A percentile compares a stretch with the other conserved stretches of the same genome.
Evolutionary conservation across 2,329 filamentous ascomycete species (phyloP).

Genomic region (Bipolaris cookei): DNA sequence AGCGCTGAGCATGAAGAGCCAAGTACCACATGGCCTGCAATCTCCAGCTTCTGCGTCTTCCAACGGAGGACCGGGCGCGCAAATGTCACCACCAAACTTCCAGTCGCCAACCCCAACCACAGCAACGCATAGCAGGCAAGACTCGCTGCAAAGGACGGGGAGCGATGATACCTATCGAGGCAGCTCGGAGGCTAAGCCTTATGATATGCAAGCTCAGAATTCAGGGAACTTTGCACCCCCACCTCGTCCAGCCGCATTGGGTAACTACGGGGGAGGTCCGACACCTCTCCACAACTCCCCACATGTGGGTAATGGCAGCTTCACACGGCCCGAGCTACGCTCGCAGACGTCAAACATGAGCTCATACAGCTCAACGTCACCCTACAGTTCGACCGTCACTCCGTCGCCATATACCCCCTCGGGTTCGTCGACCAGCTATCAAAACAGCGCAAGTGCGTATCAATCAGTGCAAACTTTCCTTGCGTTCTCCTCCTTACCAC

Average conservation of each 20-base stretch:
- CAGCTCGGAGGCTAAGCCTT: slow-evolving; percentile 42
- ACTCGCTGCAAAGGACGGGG: slow-evolving; percentile 42
- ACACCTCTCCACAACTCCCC: slow-evolving; percentile 47
- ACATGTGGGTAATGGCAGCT: slow-evolving; percentile 44
- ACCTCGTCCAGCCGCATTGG: slow-evolving; percentile 43
- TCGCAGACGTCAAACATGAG: slow-evolving; percentile 46
- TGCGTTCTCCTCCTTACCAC: slow-evolving; percentile 65
- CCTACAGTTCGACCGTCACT: slow-evolving; percentile 46
- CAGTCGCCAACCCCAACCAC: slow-evolving; percentile 43
- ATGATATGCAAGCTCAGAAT: slow-evolving; percentile 44
- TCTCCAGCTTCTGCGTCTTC: slow-evolving; percentile 40
- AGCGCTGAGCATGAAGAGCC: slow-evolving; percentile 20
- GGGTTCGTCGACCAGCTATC: slow-evolving; percentile 51
- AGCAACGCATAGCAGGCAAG: slow-evolving; percentile 37
- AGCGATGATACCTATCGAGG: slow-evolving; percentile 48
- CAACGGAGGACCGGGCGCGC: slow-evolving; percentile 30
- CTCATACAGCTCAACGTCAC: slow-evolving; percentile 45
- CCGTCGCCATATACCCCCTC: slow-evolving; percentile 57
- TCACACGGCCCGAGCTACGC: slow-evolving; percentile 45
- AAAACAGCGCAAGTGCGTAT: slow-evolving; percentile 54
- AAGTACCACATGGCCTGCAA: slow-evolving; percentile 35
- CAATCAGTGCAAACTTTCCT: slow-evolving; percentile 67
- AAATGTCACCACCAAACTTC: slow-evolving; percentile 46
- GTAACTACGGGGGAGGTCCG: slow-evolving; percentile 39
- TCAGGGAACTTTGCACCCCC: slow-evolving; percentile 47